Percentiles rank a stretch among this genome's conserved stretches.
These are phyloP conservation scores for Naganishia liquefaciens DNA, from an alignment of 1,284 basidiomycete species.

Conservation along the genomic window DNA sequence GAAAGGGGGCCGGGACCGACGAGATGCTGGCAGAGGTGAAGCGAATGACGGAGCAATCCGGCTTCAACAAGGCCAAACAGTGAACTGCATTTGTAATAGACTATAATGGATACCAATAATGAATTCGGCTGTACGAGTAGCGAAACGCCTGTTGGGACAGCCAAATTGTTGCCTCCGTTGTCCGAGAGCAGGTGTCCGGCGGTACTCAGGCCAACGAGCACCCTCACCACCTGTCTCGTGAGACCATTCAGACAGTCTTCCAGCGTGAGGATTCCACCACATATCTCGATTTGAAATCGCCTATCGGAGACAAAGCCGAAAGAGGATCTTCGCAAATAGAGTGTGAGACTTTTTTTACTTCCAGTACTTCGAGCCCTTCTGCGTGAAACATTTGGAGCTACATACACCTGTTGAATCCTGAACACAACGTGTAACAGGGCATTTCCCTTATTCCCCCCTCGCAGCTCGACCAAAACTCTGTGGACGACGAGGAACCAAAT, in stretches of 20 bases:
- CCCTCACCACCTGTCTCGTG: slow-evolving; percentile 50
- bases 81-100: not conserved
- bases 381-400: no score
- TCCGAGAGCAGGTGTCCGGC: slow-evolving; percentile 29
- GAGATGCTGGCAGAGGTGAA: slow-evolving; percentile 26
- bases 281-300: no score
- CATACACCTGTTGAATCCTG: no score
- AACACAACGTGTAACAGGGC: no score
- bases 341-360: no score
- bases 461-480: not conserved
- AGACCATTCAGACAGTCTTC: slow-evolving; percentile 51
- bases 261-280: not conserved
- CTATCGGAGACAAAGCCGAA: no score
- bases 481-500: not conserved
- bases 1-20: slow-evolving; percentile 25
- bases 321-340: no score
- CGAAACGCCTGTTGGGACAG: slow-evolving; percentile 42
- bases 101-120: slow-evolving; percentile 42
- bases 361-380: no score
- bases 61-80: slow-evolving; percentile 12
- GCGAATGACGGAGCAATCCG: slow-evolving; percentile 27
- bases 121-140: slow-evolving; percentile 46
- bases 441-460: no score
- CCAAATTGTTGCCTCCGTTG: slow-evolving; percentile 38
- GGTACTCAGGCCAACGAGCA: slow-evolving; percentile 45